A percentile compares a stretch with the other conserved stretches of the same genome.
These are phyloP conservation scores for Tremella mesenterica DNA, from an alignment of 768 basidiomycete genomes.

Conservation along the genomic window DNA sequence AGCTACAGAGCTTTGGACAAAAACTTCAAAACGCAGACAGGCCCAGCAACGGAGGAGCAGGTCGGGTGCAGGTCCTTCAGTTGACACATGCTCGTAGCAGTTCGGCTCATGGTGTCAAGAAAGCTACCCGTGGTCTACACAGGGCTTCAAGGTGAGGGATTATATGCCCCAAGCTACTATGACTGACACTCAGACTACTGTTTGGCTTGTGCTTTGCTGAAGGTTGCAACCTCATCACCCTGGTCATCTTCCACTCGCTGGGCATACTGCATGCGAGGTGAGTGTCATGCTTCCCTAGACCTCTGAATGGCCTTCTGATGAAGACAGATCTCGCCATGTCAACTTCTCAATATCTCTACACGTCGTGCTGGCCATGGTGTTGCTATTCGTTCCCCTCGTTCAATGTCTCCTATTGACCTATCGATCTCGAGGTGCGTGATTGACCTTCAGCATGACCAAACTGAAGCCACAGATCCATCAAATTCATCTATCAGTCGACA, in stretches of 20 bases:
- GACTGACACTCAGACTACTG: constrained; percentile 12
- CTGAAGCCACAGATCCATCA: constrained; percentile 7
- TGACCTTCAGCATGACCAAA: constrained; percentile 15
- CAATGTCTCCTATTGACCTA: constrained; percentile 42
- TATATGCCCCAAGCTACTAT: not conserved
- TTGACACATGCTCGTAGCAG: constrained; percentile 16
- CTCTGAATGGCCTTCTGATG: not conserved
- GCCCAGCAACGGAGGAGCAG: constrained; percentile 11
- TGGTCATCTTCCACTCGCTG: constrained; percentile 41
- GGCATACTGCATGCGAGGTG: constrained; percentile 37
- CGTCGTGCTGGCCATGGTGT: constrained; percentile 35
- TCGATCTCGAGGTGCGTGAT: constrained; percentile 29
- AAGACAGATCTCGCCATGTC: constrained; percentile 27
- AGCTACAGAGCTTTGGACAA: constrained; percentile 17
- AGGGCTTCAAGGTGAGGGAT: constrained; percentile 27
- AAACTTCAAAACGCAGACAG: constrained; percentile 16
- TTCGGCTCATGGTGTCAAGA: constrained; percentile 15
- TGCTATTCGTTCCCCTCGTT: constrained; percentile 37
- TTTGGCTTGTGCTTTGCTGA: constrained; percentile 41
- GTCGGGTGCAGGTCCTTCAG: constrained; percentile 14
- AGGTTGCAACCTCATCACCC: constrained; percentile 30
- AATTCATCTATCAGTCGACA: constrained; percentile 13
- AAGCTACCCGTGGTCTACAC: constrained; percentile 32
- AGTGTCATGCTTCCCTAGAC: not conserved
- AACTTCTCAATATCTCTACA: constrained; percentile 41